phyloP scores from a whole-genome alignment of 202 grass and related monocot species.

The Musa balbisiana region DNA sequence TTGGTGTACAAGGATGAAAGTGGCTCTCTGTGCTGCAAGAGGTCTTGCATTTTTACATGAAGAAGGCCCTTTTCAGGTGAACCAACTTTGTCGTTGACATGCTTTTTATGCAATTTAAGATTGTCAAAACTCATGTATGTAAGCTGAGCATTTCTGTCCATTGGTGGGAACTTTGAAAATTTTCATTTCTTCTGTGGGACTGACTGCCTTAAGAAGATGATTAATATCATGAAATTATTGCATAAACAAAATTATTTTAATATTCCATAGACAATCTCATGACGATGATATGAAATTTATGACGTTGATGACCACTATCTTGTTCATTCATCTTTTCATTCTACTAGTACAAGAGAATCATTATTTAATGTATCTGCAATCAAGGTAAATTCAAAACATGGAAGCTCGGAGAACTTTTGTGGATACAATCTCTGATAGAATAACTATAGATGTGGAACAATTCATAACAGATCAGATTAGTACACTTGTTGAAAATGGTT shows the following conservation, averaged over 20 bases:
- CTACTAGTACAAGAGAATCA: not conserved
- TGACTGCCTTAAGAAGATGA: no score
- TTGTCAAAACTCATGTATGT: not conserved
- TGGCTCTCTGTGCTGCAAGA: conserved; percentile 69
- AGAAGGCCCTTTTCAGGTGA: conserved; percentile 98
- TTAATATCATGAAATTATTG: no score
- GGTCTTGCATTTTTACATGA: conserved; percentile 94
- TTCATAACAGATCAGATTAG: not conserved
- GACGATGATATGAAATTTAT: not conserved
- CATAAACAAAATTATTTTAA: no score
- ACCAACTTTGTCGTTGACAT: not conserved
- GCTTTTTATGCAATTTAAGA: not conserved
- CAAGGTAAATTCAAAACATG: not conserved
- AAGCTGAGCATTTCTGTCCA: no score
- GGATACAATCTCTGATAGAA: not conserved
- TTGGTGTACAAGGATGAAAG: conserved; percentile 82
- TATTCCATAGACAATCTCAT: no score
- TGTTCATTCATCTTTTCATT: not conserved
- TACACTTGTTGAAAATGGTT: not conserved
- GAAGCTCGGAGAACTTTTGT: not conserved
- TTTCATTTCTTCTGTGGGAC: no score
- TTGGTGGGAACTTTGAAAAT: no score
- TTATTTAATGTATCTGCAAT: not conserved
- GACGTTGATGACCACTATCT: not conserved
- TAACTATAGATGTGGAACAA: not conserved